Base-by-base conservation (phyloP, 164 flowering plant species). In the Aristolochia contorta region DNA sequence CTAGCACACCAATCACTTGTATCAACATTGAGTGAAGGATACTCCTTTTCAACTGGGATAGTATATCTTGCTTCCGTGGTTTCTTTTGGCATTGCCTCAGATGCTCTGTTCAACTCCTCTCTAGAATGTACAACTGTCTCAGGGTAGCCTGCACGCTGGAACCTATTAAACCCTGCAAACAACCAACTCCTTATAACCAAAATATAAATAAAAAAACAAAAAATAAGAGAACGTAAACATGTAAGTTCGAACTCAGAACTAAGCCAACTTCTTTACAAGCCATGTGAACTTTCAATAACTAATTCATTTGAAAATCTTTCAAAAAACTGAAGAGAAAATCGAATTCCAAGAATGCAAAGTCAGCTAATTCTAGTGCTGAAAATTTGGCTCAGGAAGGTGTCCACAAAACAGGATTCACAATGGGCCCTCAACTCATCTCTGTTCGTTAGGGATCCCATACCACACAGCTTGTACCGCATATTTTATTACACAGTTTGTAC, bases 1-100 rank as follows among this genome's bases (percentile, higher is more conserved):
- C 86, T 71, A 54, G 86, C 75, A 75, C 82, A 85, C 84, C 83
- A 80, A 52, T 79, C 91, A 69, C 68, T 65, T 23, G 73, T 51
- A 23, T 82, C 82, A 65, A 60, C 67, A 67, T 13, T 58, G 45
- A 67, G 61, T 71, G 65, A 59, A 24, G 65, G 55, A 68, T 33
- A 33, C 53, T 80, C 93, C 65, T 67, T 79, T 47, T 78, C 83
- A 23, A 65, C 45, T 13, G 54, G 49, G 23, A 67, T 66, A 67
- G 23, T 61, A 33, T 68, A 67, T 60, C 74, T 73, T 24, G 71
- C 60, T 66, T 84, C 89, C 15, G 59, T 63, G 58, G 45, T 68
- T 61, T 81, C 90, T 64, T 67, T 71, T 37, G 56, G 55, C 33
- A 68, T 57, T 48, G 25, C 22, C n/a, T 79, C 84, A 54, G 75